A percentile compares a stretch with the other conserved stretches of the same genome.
These are phyloP conservation scores for Sonneratia caseolaris DNA, from an alignment of 345 rosid genomes.

Conservation along the genomic window DNA sequence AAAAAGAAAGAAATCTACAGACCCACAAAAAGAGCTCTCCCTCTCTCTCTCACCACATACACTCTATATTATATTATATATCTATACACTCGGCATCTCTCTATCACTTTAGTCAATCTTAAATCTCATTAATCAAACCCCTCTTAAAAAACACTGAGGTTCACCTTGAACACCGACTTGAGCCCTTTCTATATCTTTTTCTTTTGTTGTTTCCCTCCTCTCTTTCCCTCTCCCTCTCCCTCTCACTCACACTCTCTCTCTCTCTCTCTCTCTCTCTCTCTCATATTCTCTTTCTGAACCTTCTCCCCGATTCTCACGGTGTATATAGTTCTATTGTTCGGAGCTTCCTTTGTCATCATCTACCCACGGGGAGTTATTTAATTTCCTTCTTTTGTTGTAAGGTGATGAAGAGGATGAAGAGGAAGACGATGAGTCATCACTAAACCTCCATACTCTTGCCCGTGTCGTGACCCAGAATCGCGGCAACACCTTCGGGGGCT, in stretches of 20 bases:
- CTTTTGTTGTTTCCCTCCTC: background rate
- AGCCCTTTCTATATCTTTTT: background rate
- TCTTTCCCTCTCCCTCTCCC: background rate
- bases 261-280: background rate
- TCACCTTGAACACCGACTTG: slow-evolving; percentile 11
- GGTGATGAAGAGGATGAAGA: slow-evolving; percentile 39
- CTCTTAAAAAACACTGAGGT: slow-evolving; percentile 35
- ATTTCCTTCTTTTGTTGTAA: slow-evolving; percentile 56
- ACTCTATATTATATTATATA: slow-evolving; percentile 20
- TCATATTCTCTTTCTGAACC: too few relatives aligned
- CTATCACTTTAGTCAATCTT: slow-evolving; percentile 30
- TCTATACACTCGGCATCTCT: slow-evolving; percentile 24
- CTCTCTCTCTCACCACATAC: slow-evolving; percentile 27
- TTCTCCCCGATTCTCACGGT: slow-evolving; percentile 4
- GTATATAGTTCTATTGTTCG: slow-evolving; percentile 7
- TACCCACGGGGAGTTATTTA: slow-evolving; percentile 53
- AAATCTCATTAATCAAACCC: slow-evolving; percentile 16
- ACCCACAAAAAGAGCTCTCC: background rate
- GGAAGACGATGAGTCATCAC: slow-evolving; percentile 22
- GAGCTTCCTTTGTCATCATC: slow-evolving; percentile 54
- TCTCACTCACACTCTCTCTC: background rate
- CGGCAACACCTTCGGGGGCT: slow-evolving; percentile 40
- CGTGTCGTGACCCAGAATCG: slow-evolving; percentile 59
- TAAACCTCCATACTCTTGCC: slow-evolving; percentile 39
- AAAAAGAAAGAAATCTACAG: slow-evolving; percentile 19